Evolutionary conservation across 306 rosid genomes (phyloP).

Genomic region (Cicer judaicum): DNA sequence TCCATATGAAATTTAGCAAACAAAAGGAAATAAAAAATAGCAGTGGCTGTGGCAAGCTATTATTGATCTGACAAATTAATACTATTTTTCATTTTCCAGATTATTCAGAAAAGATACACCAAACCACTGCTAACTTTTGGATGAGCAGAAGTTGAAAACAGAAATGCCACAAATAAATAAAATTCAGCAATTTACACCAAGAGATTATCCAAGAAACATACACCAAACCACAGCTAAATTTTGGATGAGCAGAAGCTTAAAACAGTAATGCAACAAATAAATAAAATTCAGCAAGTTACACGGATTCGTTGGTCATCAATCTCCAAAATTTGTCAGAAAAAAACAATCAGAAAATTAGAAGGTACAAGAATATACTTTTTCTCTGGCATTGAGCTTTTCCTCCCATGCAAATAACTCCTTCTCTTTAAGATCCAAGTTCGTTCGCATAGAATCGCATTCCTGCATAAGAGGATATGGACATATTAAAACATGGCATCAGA

Average conservation of each 20-base stretch:
- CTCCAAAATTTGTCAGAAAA: conserved; percentile 13
- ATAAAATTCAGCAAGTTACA: conserved; percentile 20
- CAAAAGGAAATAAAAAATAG: conserved; percentile 7
- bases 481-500: conserved; percentile 35
- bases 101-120: conserved; percentile 29
- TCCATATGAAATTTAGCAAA: conserved; percentile 31
- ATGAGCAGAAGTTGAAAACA: conserved; percentile 22
- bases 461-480: conserved; percentile 48
- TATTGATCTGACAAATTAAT: not conserved
- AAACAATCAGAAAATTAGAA: conserved; percentile 18
- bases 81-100: not conserved
- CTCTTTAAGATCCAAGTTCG: conserved; percentile 71
- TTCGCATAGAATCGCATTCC: conserved; percentile 72
- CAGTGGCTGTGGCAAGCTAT: not conserved
- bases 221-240: not conserved
- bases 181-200: conserved; percentile 6
- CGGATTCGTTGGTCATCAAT: not conserved
- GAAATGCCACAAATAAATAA: not conserved
- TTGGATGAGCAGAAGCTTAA: conserved; percentile 20
- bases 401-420: conserved; percentile 72
- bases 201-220: conserved; percentile 25
- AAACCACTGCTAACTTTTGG: conserved; percentile 10
- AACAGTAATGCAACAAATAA: not conserved
- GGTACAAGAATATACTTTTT: conserved; percentile 63
- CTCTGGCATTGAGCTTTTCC: conserved; percentile 76